Base-by-base conservation (phyloP, 1,284 basidiomycete species). In the Rhodotorula glutinis region DNA sequence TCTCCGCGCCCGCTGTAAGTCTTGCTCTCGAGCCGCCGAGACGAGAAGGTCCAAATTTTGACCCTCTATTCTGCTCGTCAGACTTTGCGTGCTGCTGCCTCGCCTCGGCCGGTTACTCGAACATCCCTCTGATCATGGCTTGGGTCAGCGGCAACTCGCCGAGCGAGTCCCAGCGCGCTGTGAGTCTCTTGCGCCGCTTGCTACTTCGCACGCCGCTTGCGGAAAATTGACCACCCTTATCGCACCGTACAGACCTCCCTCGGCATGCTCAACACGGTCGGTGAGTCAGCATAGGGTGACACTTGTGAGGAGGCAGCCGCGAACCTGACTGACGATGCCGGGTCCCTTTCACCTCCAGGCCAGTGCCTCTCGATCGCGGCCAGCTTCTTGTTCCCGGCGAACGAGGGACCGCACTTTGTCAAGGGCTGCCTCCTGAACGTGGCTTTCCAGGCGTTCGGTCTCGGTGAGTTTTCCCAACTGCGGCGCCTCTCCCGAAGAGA, bases 291-390 rank as follows among this genome's bases (percentile, higher is more conserved):
- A n/a, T n/a, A n/a, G n/a, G n/a, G n/a, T n/a, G n/a, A n/a, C n/a
- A n/a, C n/a, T n/a, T n/a, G n/a, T n/a, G n/a, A n/a, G n/a, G n/a
- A n/a, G n/a, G n/a, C n/a, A n/a, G n/a, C n/a, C n/a, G n/a, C n/a
- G n/a, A n/a, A n/a, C n/a, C n/a, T n/a, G n/a, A n/a, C n/a, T n/a
- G n/a, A n/a, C n/a, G n/a, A n/a, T n/a, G n/a, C n/a, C n/a, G n/a
- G n/a, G n/a, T n/a, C n/a, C n/a, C n/a, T n/a, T n/a, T n/a, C n/a
- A n/a, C n/a, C n/a, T n/a, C n/a, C n/a, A n/a, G n/a, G 60, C 27
- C 81, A 82, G 70, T 81, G 80, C 66, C 75, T 82, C 19, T 76
- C 77, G 3, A 75, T 82, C 63, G 74, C 78, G 33, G 81, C 81
- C 25, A 71, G 80, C 14, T 81, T 80, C 75, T 68, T 78, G 33